Base-by-base conservation (phyloP, 2,329 filamentous ascomycete genomes). In the Penicillium nordicum region DNA sequence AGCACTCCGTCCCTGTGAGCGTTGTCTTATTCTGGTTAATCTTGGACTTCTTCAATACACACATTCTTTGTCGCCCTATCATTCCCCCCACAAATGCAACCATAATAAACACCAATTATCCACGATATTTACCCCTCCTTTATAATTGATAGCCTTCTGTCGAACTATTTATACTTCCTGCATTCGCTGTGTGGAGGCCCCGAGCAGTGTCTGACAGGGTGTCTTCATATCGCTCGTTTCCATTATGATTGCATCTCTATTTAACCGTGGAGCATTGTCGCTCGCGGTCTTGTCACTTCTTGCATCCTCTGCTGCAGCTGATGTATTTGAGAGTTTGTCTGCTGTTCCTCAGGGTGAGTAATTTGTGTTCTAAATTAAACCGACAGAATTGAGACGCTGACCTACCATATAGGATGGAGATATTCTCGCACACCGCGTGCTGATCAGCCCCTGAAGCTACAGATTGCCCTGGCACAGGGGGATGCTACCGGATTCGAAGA, bases 401-500 rank as follows among this genome's bases (percentile, higher is more conserved):
- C n/a, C 5, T 10, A 36, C 11, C 3, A 29, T 57, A 73, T 57
- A 73, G 71, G 71, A 59, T 74, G 72, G 72, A 66, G 54, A 49
- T 69, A 68, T 56, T 65, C 66, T 14, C 63, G 63, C 29, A 64
- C 58, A n/a, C 70, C 71, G 14, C 32, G 50, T 9, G 61, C 47
- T 21, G 57, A 62, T 53, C 64, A 72, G 30, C 57, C 67, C 4
- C 53, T 76, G 43, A 69, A 67, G 23, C 61, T 74, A 16, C 68
- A 71, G 50, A 69, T 76, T 40, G 73, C 71, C 12, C 62, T 76
- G n/a, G 57, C 67, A 34, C 74, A 75, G 60, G 63, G 72, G 16
- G 61, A 75, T 57, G 60, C 63, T 23, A 62, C 60, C 8, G 67
- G 68, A 29, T 73, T 84, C 27, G 80, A 81, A 53, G 68, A 75